Evolutionary conservation across 768 basidiomycete species (phyloP), one percentile per base, ranked within the genome.

Genomic region (Auriscalpium microsporum): DNA sequence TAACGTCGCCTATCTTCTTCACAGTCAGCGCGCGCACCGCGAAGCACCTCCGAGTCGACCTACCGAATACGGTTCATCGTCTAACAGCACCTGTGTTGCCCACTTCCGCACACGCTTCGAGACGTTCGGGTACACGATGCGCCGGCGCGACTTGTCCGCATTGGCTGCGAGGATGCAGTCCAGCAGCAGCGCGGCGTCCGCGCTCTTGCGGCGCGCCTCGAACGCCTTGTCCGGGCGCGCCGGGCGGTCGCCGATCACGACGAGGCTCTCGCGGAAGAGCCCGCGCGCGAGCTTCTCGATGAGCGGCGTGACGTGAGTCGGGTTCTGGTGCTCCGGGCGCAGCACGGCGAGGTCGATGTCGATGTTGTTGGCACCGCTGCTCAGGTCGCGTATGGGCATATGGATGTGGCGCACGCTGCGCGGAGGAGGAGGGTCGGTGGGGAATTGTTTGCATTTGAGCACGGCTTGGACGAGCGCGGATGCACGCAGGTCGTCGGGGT

Each of bases 301-400:
- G 17, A 73, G 71, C 0, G 81, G 80, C 0, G 86, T 88, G 8
- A 90, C 84, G 48, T 79, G 78, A 0, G 86, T 87, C 5, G 71
- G 68, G 16, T 67, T 76, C 59, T 81, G 80, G 34, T 77, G 75
- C 58, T 81, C 79, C 0, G 74, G 65, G 21, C 73, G 78, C 16
- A 88, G 71, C 2, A 86, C 79, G 1, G 74, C 76, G 4, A 78
- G 59, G 61, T 90, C 87, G 6, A 73, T 68, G 60, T 82, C 28
- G 28, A 7, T 28, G 21, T 21, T 21, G 21, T 3, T 21, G 5
- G 28, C 28, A 7, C 28, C 5, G 28, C 7, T 7, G 28, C 28
- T 28, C 2, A 28, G 28, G 28, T 28, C 28, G 28, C 28, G 28
- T 2, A 28, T 28, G 28, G 28, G 28, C 28, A 28, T 28, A 4